phyloP scores from a whole-genome alignment of 768 basidiomycete genomes.

The Boletellus ananiceps region DNA sequence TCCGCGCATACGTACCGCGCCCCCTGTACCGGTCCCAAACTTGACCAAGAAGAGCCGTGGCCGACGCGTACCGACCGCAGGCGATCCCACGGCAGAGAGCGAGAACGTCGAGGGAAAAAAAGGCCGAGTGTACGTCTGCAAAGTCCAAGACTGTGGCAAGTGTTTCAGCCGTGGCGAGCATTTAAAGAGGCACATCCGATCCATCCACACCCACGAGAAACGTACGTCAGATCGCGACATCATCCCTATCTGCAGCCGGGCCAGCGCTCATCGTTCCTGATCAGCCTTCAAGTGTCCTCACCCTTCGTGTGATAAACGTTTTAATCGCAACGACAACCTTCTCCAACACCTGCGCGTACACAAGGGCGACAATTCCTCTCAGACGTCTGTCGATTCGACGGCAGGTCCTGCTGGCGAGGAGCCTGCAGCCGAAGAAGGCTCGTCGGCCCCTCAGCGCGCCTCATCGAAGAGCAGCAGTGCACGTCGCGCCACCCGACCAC shows the following conservation, averaged over 20 bases:
- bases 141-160: conserved; percentile 66
- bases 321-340: conserved; percentile 78
- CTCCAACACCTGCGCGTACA: conserved; percentile 76
- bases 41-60: conserved; percentile 79
- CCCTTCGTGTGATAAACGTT: conserved; percentile 63
- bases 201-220: conserved; percentile 74
- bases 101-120: conserved; percentile 30
- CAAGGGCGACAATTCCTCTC: conserved; percentile 37
- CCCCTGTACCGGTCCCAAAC: conserved; percentile 71
- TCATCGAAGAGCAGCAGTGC: conserved; percentile 19
- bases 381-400: conserved; percentile 30
- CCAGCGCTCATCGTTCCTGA: conserved; percentile 24
- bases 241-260: conserved; percentile 10
- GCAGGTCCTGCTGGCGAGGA: conserved; percentile 26
- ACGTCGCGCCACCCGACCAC: conserved; percentile 29
- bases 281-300: conserved; percentile 71
- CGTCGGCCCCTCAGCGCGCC: conserved; percentile 22
- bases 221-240: conserved; percentile 45
- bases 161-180: conserved; percentile 73
- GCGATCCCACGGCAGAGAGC: conserved; percentile 19
- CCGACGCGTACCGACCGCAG: conserved; percentile 63
- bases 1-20: conserved; percentile 49
- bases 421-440: conserved; percentile 12
- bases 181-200: conserved; percentile 69
- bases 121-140: conserved; percentile 50